These are phyloP conservation scores for Trichoderma cornu-damae DNA, from an alignment of 2,329 filamentous ascomycete genomes.

Conservation along the genomic window DNA sequence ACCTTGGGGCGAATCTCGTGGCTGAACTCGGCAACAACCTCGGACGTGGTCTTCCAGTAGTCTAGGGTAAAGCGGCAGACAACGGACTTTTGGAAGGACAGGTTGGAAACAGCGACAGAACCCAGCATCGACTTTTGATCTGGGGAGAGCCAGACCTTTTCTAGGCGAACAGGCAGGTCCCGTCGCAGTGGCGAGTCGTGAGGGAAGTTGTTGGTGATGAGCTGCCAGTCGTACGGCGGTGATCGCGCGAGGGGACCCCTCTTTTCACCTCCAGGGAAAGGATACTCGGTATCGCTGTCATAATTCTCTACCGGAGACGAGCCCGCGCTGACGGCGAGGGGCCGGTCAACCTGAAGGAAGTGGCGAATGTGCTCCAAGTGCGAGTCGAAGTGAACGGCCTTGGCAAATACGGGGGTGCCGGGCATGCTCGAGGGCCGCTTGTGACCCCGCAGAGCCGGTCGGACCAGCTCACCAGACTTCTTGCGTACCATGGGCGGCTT, in stretches of 20 bases:
- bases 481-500: constrained; percentile 95
- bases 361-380: constrained; percentile 94
- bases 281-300: constrained; percentile 84
- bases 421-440: constrained; percentile 93
- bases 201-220: constrained; percentile 79
- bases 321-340: constrained; percentile 90
- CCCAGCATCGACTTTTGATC: constrained; percentile 87
- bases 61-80: constrained; percentile 94
- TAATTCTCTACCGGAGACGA: constrained; percentile 87
- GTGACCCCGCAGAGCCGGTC: constrained; percentile 76
- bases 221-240: constrained; percentile 76
- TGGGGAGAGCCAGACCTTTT: constrained; percentile 77
- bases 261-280: constrained; percentile 58
- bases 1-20: constrained; percentile 68
- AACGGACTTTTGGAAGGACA: constrained; percentile 83
- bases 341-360: constrained; percentile 88
- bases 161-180: constrained; percentile 67
- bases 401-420: constrained; percentile 90
- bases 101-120: constrained; percentile 76
- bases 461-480: constrained; percentile 95
- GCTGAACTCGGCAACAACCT: constrained; percentile 83
- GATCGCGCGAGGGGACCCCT: constrained; percentile 34
- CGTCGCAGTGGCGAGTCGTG: constrained; percentile 48
- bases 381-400: constrained; percentile 97
- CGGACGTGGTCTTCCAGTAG: constrained; percentile 98